Evolutionary conservation across 1,284 basidiomycete genomes (phyloP).

Genomic region (Leccinum griseonigrum): DNA sequence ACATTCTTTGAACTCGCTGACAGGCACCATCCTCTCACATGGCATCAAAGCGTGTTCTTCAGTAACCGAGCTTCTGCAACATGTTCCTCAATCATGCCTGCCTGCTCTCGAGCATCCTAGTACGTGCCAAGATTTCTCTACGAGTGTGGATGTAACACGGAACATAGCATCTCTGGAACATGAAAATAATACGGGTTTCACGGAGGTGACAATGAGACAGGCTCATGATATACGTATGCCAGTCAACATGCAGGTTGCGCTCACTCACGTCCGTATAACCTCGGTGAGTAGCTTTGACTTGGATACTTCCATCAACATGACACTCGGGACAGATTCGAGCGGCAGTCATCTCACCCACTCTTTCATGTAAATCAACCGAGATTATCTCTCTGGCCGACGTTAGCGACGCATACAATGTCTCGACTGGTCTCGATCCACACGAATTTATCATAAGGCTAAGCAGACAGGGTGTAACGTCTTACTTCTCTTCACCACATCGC

Average conservation of each 20-base stretch:
- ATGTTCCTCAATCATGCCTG: conserved; percentile 51
- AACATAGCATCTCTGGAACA: conserved; percentile 54
- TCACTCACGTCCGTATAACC: conserved; percentile 66
- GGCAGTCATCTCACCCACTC: conserved; percentile 55
- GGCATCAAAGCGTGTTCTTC: conserved; percentile 59
- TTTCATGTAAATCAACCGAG: conserved; percentile 74
- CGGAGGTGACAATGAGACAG: conserved; percentile 62
- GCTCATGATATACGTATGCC: conserved; percentile 59
- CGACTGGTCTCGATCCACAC: conserved; percentile 68
- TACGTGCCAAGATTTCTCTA: conserved; percentile 31
- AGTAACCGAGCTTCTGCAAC: conserved; percentile 53
- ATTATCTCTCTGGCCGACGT: conserved; percentile 77
- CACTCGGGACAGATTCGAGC: conserved; percentile 52
- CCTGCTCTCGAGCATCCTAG: conserved; percentile 52
- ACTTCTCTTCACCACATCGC: conserved; percentile 65
- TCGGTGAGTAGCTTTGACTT: conserved; percentile 44
- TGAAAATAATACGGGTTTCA: conserved; percentile 51
- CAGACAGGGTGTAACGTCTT: conserved; percentile 65
- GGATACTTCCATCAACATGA: conserved; percentile 7
- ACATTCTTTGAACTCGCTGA: conserved; percentile 8
- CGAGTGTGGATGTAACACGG: conserved; percentile 9
- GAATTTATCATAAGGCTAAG: conserved; percentile 80
- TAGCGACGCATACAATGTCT: conserved; percentile 81
- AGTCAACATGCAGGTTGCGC: conserved; percentile 59
- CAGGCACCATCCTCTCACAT: conserved; percentile 56